Conservation (phyloP, 2,329 filamentous ascomycete genomes). For the Thyridium curvatum region DNA sequence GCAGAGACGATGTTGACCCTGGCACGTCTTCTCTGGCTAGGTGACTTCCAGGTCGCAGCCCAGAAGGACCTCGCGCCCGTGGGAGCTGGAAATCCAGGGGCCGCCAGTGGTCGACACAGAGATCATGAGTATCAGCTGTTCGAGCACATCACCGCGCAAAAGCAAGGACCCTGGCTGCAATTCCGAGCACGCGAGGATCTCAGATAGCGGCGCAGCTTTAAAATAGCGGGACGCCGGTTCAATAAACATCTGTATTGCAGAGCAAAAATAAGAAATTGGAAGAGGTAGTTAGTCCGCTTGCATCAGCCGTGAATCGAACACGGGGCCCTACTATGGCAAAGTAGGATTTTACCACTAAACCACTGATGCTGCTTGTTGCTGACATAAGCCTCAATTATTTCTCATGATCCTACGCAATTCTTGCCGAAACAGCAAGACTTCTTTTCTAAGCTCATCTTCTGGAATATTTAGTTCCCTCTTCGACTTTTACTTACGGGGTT, state of each 20-base stretch:
- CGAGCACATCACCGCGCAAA: conserved; percentile 70
- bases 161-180: conserved; percentile 65
- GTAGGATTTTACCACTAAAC: conserved; percentile 5
- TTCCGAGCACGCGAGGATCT: conserved; percentile 32
- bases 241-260: no score
- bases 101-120: conserved; percentile 44
- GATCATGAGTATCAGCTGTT: conserved; percentile 59
- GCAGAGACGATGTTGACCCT: conserved; percentile 59
- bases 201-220: no score
- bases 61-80: conserved; percentile 7
- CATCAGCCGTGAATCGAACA: conserved; percentile 5
- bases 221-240: no score
- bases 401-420: no score
- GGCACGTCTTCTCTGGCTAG: conserved; percentile 54
- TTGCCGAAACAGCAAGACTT: no score
- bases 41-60: conserved; percentile 47
- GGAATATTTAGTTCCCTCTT: no score
- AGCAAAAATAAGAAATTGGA: no score
- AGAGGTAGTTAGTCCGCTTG: no score
- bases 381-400: no score
- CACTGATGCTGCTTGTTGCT: no score
- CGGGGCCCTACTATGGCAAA: conserved; percentile 4
- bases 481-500: no score
- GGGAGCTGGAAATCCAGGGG: conserved; percentile 21
- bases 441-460: no score